Conservation (phyloP, 805 yeast species). For the Vanderwaltozyma tropicalis region DNA sequence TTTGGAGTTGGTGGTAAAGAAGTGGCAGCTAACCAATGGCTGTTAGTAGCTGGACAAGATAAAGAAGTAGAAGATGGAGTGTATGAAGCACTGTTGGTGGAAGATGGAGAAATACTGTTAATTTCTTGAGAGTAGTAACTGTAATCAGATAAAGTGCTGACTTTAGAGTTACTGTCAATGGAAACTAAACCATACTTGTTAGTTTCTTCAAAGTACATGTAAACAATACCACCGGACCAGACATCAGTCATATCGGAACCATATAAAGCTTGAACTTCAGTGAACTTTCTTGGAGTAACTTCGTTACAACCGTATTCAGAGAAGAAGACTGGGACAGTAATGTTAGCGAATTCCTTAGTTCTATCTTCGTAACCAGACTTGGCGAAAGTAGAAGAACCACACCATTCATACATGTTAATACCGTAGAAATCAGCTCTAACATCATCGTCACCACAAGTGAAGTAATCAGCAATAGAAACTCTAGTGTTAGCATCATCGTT, state of each 20-base stretch:
- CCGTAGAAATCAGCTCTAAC: constrained; percentile 73
- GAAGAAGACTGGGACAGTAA: constrained; percentile 66
- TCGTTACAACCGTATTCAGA: constrained; percentile 77
- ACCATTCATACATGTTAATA: constrained; percentile 86
- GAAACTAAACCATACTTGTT: constrained; percentile 68
- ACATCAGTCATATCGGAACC: constrained; percentile 63
- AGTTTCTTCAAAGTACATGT: constrained; percentile 71
- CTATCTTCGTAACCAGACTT: constrained; percentile 57
- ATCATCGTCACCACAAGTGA: constrained; percentile 59
- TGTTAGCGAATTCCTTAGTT: constrained; percentile 52
- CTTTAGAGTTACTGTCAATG: constrained; percentile 33
- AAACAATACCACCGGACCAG: constrained; percentile 87
- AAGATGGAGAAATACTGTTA: constrained; percentile 42
- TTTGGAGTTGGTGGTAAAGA: constrained; percentile 74
- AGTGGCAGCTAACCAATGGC: constrained; percentile 58
- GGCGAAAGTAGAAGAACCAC: constrained; percentile 52
- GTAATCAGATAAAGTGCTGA: constrained; percentile 54
- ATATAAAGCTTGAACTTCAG: constrained; percentile 59
- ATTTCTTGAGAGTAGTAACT: constrained; percentile 52
- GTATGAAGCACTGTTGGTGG: constrained; percentile 32
- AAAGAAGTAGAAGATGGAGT: constrained; percentile 36
- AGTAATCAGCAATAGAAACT: constrained; percentile 60
- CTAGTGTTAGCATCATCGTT: constrained; percentile 64
- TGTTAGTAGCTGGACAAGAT: constrained; percentile 49
- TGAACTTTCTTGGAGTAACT: constrained; percentile 59